Base-by-base conservation (phyloP, 495 filamentous ascomycete species). In the Aspergillus campestris region DNA sequence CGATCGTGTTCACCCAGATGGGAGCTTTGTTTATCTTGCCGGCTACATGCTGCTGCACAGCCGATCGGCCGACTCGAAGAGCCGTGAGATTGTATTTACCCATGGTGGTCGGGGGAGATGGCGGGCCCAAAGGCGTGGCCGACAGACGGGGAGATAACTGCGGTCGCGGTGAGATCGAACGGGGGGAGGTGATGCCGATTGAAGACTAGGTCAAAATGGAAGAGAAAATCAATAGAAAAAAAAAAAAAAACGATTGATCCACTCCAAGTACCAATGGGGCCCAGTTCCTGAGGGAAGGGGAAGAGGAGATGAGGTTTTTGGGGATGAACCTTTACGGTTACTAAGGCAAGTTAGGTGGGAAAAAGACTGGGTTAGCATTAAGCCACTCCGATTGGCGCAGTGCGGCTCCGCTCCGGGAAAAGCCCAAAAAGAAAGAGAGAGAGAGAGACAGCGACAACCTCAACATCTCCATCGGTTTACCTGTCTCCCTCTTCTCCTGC, bases 1-100 rank as follows among this genome's bases (percentile, higher is more conserved):
- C 70, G 36, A 97, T 61, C 8, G 83, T 82, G 31, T 80, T 64
- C 58, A 84, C 81, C 94, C 92, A 97, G 52, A 78, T 66, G 6
- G 91, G 89, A 35, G 80, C 62, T 27, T 53, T 52, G 6, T 45
- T 52, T 39, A 72, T 66, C 49, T 76, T 70, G 46, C 64, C 64
- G 36, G 69, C 66, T 34, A 77, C 71, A 39, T 82, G 65, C 53
- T 78, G 71, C 42, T 70, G 72, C 29, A 78, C 60, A 29, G 82
- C 81, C 10, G 76, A 78, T 58, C 81, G 75, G 66, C 82, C 78
- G 43, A 94, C 86, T 47, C 82, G 79, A 42, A 85, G 70, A 47
- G 89, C 74, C 53, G 79, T 79, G 64, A 92, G 74, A 60, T 87
- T 77, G 65, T 80, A 78, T 57, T 82, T 80, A 53, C 82, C 79